phyloP scores from a whole-genome alignment of 1,284 basidiomycete genomes.

The Malassezia equina region DNA sequence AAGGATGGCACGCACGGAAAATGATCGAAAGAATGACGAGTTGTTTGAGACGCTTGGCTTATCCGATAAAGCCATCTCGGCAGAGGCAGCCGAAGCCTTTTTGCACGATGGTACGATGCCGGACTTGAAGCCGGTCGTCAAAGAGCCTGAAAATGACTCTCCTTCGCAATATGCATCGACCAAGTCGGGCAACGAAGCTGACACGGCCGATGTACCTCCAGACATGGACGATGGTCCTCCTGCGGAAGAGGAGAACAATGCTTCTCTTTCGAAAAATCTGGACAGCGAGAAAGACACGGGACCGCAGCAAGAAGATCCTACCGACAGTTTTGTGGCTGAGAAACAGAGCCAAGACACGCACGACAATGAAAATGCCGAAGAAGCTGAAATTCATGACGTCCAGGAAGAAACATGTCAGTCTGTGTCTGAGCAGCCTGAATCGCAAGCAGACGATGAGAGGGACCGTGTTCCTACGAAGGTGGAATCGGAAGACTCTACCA shows the following conservation, averaged over 20 bases:
- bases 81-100: conserved; percentile 39
- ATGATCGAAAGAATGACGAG: conserved; percentile 29
- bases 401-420: background rate
- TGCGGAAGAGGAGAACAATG: too few relatives aligned
- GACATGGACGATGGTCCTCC: too few relatives aligned
- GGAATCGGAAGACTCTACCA: background rate
- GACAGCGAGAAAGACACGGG: too few relatives aligned
- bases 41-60: conserved; percentile 39
- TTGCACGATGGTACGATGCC: conserved; percentile 22
- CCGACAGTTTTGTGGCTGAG: too few relatives aligned
- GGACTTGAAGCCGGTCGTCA: background rate
- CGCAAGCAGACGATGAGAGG: background rate
- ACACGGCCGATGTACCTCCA: too few relatives aligned
- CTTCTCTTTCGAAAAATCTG: too few relatives aligned
- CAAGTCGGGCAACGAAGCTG: background rate
- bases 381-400: too few relatives aligned
- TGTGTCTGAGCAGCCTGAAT: background rate
- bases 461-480: background rate
- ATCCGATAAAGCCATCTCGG: conserved; percentile 30
- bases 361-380: too few relatives aligned
- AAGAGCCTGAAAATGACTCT: background rate
- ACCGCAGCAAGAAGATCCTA: too few relatives aligned
- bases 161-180: background rate
- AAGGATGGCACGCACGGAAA: conserved; percentile 17
- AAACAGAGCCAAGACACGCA: too few relatives aligned